These are phyloP conservation scores for Bolboschoenoplectus hybrid DNA, from an alignment of 202 grass and related monocot genomes.

Conservation along the genomic window DNA sequence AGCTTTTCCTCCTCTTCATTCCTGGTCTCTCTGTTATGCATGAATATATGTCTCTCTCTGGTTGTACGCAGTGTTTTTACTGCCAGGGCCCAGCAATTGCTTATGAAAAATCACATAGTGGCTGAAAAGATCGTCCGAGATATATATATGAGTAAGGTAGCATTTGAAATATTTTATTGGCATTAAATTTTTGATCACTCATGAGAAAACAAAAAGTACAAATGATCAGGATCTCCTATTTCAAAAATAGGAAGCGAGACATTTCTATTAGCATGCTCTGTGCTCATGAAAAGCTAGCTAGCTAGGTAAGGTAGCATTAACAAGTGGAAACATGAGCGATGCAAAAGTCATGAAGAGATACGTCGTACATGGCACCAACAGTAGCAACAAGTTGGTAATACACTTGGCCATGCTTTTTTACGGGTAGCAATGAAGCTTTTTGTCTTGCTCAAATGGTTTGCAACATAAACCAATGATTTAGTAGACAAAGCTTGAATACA, in stretches of 20 bases:
- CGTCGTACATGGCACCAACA: not conserved
- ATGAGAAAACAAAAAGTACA: not conserved
- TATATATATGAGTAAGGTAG: not conserved
- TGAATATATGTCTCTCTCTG: too few relatives aligned
- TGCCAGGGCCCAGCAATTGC: not conserved
- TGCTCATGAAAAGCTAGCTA: conserved; percentile 12
- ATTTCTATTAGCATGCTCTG: not conserved
- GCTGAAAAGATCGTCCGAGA: not conserved
- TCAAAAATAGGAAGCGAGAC: not conserved
- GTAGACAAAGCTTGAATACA: not conserved
- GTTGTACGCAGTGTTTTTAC: not conserved
- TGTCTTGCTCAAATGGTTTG: not conserved
- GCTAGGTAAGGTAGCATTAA: not conserved
- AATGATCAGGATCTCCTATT: conserved; percentile 2
- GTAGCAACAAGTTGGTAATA: not conserved
- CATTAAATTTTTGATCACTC: not conserved
- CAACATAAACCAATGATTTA: not conserved
- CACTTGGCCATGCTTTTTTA: not conserved
- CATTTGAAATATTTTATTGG: not conserved
- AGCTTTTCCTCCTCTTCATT: too few relatives aligned
- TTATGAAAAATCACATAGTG: not conserved
- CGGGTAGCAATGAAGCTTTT: not conserved
- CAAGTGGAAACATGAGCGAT: not conserved
- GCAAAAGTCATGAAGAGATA: not conserved
- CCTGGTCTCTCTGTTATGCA: too few relatives aligned